Conservation (phyloP, 441 rosid genomes). For the Croton setiger region DNA sequence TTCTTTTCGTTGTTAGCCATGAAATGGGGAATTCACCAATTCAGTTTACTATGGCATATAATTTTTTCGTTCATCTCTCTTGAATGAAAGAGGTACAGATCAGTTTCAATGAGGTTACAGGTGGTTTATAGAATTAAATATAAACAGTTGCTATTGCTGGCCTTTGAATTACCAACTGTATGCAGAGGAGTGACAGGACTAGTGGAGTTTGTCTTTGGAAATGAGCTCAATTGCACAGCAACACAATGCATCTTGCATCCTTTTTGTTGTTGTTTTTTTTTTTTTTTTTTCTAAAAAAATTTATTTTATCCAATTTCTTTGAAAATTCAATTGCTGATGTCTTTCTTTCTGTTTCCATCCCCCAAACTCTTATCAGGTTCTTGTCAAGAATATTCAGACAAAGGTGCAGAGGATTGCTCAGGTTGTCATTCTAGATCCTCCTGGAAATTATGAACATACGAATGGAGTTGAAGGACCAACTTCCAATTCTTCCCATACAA, state of each 20-base stretch:
- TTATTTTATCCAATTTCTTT: background rate
- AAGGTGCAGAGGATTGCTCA: slow-evolving; percentile 53
- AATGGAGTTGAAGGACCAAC: slow-evolving; percentile 18
- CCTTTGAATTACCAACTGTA: background rate
- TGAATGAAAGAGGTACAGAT: background rate
- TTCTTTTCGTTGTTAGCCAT: background rate
- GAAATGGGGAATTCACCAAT: background rate
- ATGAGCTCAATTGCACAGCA: background rate
- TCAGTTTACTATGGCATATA: background rate
- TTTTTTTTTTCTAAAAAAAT: background rate
- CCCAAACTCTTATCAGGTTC: slow-evolving; percentile 39
- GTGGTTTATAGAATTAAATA: background rate
- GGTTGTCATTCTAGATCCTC: slow-evolving; percentile 81
- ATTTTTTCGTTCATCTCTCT: background rate
- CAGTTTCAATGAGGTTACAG: background rate
- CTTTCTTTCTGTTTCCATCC: background rate
- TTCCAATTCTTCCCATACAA: slow-evolving; percentile 32
- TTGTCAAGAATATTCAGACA: slow-evolving; percentile 55
- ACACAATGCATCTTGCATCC: background rate
- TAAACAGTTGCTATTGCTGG: background rate
- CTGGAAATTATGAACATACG: slow-evolving; percentile 25
- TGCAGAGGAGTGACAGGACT: no score
- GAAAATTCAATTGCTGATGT: background rate
- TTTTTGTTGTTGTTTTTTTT: background rate
- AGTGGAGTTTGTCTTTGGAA: background rate